Conservation (phyloP, 2,329 filamentous ascomycete genomes). For the Aspergillus ruber region DNA sequence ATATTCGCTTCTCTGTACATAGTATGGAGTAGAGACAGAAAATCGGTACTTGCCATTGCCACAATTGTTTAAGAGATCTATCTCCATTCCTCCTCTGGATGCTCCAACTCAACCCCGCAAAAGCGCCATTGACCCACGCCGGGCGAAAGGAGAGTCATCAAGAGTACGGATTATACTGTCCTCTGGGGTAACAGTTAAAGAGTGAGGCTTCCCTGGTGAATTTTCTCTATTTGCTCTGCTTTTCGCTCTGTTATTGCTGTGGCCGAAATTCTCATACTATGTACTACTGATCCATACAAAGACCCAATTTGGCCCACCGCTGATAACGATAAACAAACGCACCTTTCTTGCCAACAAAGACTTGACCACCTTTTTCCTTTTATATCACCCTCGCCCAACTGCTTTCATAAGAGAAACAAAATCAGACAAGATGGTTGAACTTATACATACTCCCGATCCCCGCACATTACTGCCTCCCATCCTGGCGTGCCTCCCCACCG, state of each 20-base stretch:
- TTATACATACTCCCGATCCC: constrained; percentile 50
- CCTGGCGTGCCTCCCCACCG: constrained; percentile 57
- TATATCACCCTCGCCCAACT: no score
- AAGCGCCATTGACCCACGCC: background rate
- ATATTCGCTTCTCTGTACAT: no score
- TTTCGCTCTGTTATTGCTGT: no score
- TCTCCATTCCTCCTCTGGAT: background rate
- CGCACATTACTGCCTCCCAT: constrained; percentile 55
- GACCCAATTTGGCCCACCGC: background rate
- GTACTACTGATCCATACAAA: background rate
- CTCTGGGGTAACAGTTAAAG: background rate
- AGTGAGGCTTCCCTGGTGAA: no score
- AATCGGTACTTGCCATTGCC: no score
- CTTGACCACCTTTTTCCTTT: background rate
- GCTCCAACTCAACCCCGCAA: background rate
- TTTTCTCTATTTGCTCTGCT: no score
- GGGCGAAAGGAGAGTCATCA: background rate
- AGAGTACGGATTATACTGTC: background rate
- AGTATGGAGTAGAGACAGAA: no score
- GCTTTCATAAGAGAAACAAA: background rate
- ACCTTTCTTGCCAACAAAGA: background rate
- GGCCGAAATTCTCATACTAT: background rate
- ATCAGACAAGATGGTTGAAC: constrained; percentile 45
- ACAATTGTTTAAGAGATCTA: background rate
- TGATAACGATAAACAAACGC: background rate